Percentiles rank a stretch among this genome's conserved stretches.
These are phyloP conservation scores for Massarina eburnea DNA, from an alignment of 2,329 filamentous ascomycete genomes.

Conservation along the genomic window DNA sequence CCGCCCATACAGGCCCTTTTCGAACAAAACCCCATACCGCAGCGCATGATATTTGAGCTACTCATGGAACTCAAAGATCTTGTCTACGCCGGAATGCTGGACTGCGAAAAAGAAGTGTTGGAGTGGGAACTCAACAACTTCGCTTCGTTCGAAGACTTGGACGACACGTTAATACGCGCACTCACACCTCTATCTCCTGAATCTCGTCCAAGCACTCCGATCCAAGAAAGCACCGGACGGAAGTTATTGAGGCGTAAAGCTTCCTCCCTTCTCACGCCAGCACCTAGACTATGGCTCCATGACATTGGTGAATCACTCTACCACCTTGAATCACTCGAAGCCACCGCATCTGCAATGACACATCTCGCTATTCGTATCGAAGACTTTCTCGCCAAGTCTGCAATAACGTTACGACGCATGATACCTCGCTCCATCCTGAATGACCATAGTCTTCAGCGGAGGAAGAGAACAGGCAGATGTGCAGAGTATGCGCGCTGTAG, in stretches of 20 bases:
- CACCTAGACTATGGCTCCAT: conserved; percentile 21
- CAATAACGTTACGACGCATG: conserved; percentile 33
- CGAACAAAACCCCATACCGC: conserved; percentile 30
- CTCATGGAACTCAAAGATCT: conserved; percentile 39
- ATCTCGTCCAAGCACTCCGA: neutral
- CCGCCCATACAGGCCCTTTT: conserved; percentile 35
- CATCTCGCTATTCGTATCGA: conserved; percentile 26
- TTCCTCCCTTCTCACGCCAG: conserved; percentile 10
- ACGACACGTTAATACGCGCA: conserved; percentile 27
- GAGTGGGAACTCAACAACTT: conserved; percentile 35
- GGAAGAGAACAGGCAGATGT: conserved; percentile 21
- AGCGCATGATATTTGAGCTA: conserved; percentile 39
- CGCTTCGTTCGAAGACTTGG: conserved; percentile 32
- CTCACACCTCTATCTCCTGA: conserved; percentile 17
- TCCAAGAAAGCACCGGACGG: conserved; percentile 6
- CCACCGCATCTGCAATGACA: conserved; percentile 29
- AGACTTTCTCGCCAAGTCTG: conserved; percentile 35
- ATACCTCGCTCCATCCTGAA: conserved; percentile 25
- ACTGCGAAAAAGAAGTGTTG: conserved; percentile 27
- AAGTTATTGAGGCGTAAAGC: conserved; percentile 23
- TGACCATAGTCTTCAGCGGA: conserved; percentile 25
- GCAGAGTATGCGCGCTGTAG: conserved; percentile 37
- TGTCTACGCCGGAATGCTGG: conserved; percentile 28
- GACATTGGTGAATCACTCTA: conserved; percentile 27
- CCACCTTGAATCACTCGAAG: conserved; percentile 37